These are phyloP conservation scores for Chlorella ohadii DNA, from an alignment of 139 green algal genomes.

Conservation along the genomic window DNA sequence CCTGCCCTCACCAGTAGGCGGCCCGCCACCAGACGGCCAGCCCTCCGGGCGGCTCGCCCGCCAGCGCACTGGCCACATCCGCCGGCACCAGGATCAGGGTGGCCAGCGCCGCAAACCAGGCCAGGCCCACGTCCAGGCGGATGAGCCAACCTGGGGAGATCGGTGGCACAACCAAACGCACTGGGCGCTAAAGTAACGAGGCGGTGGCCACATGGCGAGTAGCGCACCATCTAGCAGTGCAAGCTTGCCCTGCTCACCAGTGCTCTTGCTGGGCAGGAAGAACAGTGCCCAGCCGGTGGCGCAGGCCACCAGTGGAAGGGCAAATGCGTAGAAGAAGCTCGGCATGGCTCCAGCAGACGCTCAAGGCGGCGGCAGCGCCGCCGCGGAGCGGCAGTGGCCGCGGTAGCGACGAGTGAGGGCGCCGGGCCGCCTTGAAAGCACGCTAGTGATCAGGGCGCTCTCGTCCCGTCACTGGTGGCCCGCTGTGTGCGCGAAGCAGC, in stretches of 20 bases:
- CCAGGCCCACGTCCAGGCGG: constrained; percentile 60
- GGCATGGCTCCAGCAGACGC: constrained; percentile 22
- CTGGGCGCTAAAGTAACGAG: too few relatives aligned
- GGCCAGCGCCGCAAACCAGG: constrained; percentile 63
- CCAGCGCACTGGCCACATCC: constrained; percentile 50
- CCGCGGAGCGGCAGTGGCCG: background rate
- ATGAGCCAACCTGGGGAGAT: constrained; percentile 36
- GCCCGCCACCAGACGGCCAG: constrained; percentile 54
- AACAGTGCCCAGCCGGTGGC: constrained; percentile 27
- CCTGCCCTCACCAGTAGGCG: constrained; percentile 54
- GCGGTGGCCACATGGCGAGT: too few relatives aligned
- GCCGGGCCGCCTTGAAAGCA: too few relatives aligned
- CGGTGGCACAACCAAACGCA: too few relatives aligned
- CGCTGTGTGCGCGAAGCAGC: too few relatives aligned
- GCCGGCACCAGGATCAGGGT: constrained; percentile 64
- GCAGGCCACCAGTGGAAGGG: constrained; percentile 33
- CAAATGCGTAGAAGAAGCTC: constrained; percentile 41
- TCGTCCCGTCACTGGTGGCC: background rate
- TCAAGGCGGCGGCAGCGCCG: too few relatives aligned
- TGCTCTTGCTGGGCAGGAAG: constrained; percentile 43
- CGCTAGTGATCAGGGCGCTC: background rate
- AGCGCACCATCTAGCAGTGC: too few relatives aligned
- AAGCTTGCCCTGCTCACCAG: background rate
- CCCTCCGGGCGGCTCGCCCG: constrained; percentile 2
- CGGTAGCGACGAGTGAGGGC: background rate